Evolutionary conservation across 331 rosid genomes (phyloP), one percentile per base, ranked within the genome.

Genomic region (Erythrophleum ivorense): DNA sequence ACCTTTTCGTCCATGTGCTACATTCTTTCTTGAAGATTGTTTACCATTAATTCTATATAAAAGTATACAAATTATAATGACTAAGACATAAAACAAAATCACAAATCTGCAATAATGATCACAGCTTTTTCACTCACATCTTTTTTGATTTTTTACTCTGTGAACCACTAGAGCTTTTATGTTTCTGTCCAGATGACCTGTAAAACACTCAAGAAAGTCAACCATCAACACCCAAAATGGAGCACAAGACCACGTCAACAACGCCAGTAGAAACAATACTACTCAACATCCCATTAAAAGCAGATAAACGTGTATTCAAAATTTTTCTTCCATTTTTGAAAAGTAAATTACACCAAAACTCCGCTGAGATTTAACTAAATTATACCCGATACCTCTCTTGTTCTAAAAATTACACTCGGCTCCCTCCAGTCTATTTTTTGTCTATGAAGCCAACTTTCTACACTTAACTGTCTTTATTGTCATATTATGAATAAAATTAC

Each of bases 161-260:
- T 57, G 91, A 85, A 81, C 86, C 86, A 50, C 87, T 84, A 6
- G 78, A 38, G 70, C 60, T 88, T 81, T 84, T 90, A 76, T 70
- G 87, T 79, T 88, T 92, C 88, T 75, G 85, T 48, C 90, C 90
- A 75, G 88, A 71, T 49, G 91, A 86, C 83, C 99, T 96, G 87
- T 72, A 84, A 73, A 77, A 84, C 59, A 82, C 76, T 31, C 50
- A 59, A 73, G 43, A 77, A 67, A 50, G 78, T 69, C 69, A 82
- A 79, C 62, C 78, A 75, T 63, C 75, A 82, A 68, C 65, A 80
- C 53, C 79, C 53, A 74, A 11, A 73, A 62, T 73, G 88, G 43
- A 48, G 9, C 57, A 48, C 21, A 62, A 73, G 24, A 86, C 48
- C 79, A 69, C 63, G 9, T 24, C 66, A 83, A 12, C 57, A 29